Percentiles rank a stretch among this genome's conserved stretches.
Conservation (phyloP, 169 alveolate species). For the Cryptosporidium tyzzeri region DNA sequence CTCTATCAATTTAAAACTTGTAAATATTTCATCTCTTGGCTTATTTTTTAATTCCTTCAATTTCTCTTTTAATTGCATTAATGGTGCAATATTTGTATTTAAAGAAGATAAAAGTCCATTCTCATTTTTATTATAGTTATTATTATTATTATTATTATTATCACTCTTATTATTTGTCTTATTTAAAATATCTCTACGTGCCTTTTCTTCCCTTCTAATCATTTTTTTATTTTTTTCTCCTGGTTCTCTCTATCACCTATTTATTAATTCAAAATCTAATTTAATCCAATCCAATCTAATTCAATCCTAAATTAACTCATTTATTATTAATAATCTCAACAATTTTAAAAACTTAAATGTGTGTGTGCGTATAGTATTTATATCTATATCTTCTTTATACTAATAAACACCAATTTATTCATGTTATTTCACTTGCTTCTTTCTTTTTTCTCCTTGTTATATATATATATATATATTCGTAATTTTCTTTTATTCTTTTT, state of each 20-base stretch:
- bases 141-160: not conserved
- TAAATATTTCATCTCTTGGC: conserved; percentile 5
- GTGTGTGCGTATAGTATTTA: too few relatives aligned
- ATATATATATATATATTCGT: not conserved
- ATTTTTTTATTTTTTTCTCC: not conserved
- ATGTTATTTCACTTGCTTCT: not conserved
- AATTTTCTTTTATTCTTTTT: not conserved
- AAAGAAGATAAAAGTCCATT: not conserved
- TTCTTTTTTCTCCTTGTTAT: not conserved
- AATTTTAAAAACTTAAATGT: too few relatives aligned
- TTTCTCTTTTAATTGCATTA: conserved; percentile 29
- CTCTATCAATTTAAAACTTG: conserved; percentile 49
- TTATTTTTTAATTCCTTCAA: conserved; percentile 6
- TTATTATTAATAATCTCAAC: not conserved
- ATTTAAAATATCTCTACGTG: conserved; percentile 1
- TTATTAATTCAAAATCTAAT: not conserved
- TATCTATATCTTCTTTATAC: too few relatives aligned
- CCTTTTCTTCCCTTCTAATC: not conserved
- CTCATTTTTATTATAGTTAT: not conserved
- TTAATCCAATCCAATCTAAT: not conserved
- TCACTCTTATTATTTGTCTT: not conserved
- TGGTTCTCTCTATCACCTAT: too few relatives aligned
- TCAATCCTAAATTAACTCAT: not conserved
- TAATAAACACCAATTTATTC: not conserved
- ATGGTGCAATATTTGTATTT: not conserved